These are phyloP conservation scores for Megacollybia marginata DNA, from an alignment of 768 basidiomycete species.

Conservation along the genomic window DNA sequence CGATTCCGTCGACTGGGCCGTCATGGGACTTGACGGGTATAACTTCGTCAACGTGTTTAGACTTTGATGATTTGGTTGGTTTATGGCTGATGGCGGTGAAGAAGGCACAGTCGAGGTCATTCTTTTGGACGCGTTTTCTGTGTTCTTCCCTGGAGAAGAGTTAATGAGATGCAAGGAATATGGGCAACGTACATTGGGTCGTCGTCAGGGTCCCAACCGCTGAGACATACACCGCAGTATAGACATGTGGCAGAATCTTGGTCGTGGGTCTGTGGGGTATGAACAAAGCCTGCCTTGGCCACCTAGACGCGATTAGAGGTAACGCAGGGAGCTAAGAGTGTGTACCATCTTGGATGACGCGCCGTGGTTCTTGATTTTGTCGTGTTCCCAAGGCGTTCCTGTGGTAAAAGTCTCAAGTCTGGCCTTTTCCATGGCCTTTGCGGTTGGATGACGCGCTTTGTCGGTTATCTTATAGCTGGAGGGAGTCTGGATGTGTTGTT, in stretches of 20 bases:
- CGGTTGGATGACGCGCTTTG: constrained; percentile 55
- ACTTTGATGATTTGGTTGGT: constrained; percentile 20
- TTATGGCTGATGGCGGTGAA: constrained; percentile 21
- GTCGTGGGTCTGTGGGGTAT: constrained; percentile 54
- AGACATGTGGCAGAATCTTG: constrained; percentile 84
- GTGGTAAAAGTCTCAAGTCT: constrained; percentile 57
- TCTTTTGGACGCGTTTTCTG: constrained; percentile 52
- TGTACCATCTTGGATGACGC: constrained; percentile 67
- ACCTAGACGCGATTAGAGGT: constrained; percentile 41
- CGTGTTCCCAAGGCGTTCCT: constrained; percentile 63
- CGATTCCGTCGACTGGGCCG: constrained; percentile 24
- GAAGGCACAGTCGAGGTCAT: constrained; percentile 33
- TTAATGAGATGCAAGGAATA: constrained; percentile 1
- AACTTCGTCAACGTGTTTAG: constrained; percentile 26
- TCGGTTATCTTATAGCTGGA: constrained; percentile 53
- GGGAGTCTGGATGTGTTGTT: neutral
- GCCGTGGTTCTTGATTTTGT: constrained; percentile 49
- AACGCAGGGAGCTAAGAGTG: neutral
- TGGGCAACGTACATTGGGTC: constrained; percentile 69
- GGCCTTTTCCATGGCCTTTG: constrained; percentile 65
- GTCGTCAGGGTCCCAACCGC: constrained; percentile 84
- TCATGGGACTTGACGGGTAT: constrained; percentile 34
- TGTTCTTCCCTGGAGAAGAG: constrained; percentile 58
- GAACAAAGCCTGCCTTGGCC: constrained; percentile 85
- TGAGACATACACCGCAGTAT: constrained; percentile 73